Evolutionary conservation across 2,329 filamentous ascomycete genomes (phyloP), one percentile per base, ranked within the genome.

Genomic region (Botrytis byssoidea): DNA sequence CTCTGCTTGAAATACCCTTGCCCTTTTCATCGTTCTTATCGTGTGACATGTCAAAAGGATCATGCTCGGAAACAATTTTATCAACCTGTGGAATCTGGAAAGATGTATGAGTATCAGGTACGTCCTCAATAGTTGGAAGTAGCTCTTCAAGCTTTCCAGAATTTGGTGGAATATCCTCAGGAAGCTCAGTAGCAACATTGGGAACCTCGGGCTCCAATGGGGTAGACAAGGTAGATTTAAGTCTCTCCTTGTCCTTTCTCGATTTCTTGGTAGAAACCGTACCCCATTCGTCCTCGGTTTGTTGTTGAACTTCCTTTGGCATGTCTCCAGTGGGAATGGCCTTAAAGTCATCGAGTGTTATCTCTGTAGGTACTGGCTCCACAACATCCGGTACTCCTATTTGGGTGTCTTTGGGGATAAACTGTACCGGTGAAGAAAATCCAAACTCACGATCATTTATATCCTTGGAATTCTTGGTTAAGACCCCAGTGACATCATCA

Each of bases 361-460:
- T 60, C 59, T 70, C 46, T 73, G 32, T 25, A 59, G 72, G 35
- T 64, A 74, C 72, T 66, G 57, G 60, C 20, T 74, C 57, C 37
- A 65, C 35, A 61, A 69, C 44, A 37, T 55, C 69, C 63, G 55
- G 48, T 71, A 59, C 64, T 72, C 70, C 70, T 69, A 61, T 40
- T 63, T 70, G 60, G 48, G 71, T 46, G 25, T 70, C 6, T 70
- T 73, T 51, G 60, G 65, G 59, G 57, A 40, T 51, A 57, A 71
- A 55, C 69, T 76, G 73, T 18, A 73, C 67, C 40, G 76, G 74
- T 61, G 75, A 73, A 64, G 75, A 77, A 40, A 75, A 55, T 48
- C 74, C 74, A 66, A 70, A 73, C 60, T 76, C 75, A 55, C 74
- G 70, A 57, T 75, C 75, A 64, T 78, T 77, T 74, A 76, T 78